Evolutionary conservation across 257 asterid genomes (phyloP).

Genomic region (Plectranthus barbatus): DNA sequence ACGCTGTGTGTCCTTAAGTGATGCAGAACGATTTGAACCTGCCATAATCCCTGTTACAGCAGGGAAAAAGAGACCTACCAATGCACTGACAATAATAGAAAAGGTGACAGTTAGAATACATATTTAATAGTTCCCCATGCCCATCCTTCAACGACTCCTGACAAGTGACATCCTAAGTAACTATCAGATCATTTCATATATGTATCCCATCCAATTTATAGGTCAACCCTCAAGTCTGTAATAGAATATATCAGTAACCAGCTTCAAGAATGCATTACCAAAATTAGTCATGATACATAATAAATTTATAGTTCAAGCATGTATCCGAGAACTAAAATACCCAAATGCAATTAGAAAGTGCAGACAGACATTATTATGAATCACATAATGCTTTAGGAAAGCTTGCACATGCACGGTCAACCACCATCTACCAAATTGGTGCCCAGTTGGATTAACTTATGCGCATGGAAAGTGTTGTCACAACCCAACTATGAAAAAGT

Average conservation of each 20-base stretch:
- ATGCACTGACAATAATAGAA: constrained; percentile 62
- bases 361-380: neutral
- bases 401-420: neutral
- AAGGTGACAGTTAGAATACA: constrained; percentile 32
- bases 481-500: neutral
- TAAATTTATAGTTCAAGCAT: neutral
- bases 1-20: constrained; percentile 95
- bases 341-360: neutral
- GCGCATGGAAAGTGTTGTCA: neutral
- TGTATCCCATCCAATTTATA: constrained; percentile 7
- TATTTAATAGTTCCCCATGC: constrained; percentile 1
- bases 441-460: neutral
- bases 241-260: neutral
- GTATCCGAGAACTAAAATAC: neutral
- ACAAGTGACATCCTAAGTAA: neutral
- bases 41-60: constrained; percentile 99
- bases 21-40: constrained; percentile 98
- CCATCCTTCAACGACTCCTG: constrained; percentile 6
- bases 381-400: neutral
- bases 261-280: neutral
- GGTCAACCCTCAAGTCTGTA: neutral
- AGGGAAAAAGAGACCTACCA: constrained; percentile 99
- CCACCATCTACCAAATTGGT: constrained; percentile 4
- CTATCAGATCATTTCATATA: constrained; percentile 10
- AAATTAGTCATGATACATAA: neutral